phyloP scores from a whole-genome alignment of 2,329 filamentous ascomycete species.

The Nannizzia gypsea region DNA sequence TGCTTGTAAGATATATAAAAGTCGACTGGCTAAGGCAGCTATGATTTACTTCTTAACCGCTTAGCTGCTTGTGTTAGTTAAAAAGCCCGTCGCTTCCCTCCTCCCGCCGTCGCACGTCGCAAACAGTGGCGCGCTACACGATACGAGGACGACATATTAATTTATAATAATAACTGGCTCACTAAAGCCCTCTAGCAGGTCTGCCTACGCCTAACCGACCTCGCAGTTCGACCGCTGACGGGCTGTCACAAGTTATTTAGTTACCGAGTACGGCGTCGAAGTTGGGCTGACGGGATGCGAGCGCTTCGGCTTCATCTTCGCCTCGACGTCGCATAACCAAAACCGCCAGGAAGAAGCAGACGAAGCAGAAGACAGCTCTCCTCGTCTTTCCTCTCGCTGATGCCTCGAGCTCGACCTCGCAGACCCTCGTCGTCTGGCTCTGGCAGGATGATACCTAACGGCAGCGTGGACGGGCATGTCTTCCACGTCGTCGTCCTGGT shows the following conservation, averaged over 20 bases:
- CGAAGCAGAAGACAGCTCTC: not conserved
- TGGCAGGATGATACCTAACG: not conserved
- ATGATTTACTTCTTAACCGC: no score
- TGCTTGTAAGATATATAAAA: no score
- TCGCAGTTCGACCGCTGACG: no score
- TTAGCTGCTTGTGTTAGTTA: no score
- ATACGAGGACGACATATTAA: no score
- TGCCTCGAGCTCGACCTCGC: not conserved
- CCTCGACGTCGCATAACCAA: not conserved
- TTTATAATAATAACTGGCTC: no score
- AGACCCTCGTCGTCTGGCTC: not conserved
- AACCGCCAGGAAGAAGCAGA: not conserved
- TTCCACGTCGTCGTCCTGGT: slow-evolving; percentile 1
- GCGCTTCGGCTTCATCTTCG: not conserved
- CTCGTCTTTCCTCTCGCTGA: not conserved
- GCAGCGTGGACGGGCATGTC: not conserved
- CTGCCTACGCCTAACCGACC: no score
- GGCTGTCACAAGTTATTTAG: no score
- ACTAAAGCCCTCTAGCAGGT: no score
- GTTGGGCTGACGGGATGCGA: not conserved
- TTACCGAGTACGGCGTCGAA: not conserved
- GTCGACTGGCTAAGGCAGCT: no score
- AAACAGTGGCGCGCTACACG: not conserved
- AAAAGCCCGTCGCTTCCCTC: not conserved
- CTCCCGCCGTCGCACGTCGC: not conserved